Conservation (phyloP, 306 rosid species). For the Quillaja saponaria region DNA sequence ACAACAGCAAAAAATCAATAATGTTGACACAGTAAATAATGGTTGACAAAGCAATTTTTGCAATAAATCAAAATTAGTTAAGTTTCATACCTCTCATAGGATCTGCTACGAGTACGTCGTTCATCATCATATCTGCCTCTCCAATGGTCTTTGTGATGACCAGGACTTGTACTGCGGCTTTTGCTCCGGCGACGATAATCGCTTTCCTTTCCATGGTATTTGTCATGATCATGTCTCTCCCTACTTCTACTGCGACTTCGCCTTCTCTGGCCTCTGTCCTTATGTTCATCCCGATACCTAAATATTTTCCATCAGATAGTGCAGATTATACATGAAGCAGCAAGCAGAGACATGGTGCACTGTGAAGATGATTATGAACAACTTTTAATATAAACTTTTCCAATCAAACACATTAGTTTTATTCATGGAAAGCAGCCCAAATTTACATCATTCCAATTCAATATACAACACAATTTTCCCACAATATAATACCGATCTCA, state of each 20-base stretch:
- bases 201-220: constrained; percentile 50
- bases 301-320: constrained; percentile 18
- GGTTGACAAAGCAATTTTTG: too few relatives aligned
- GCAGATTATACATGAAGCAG: not conserved
- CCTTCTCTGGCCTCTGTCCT: constrained; percentile 53
- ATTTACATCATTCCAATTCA: not conserved
- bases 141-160: constrained; percentile 40
- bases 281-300: constrained; percentile 62
- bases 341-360: not conserved
- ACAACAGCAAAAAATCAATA: constrained; percentile 30
- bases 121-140: constrained; percentile 61
- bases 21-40: constrained; percentile 9
- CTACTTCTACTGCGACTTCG: constrained; percentile 72
- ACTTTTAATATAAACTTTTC: not conserved
- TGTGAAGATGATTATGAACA: not conserved
- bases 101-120: constrained; percentile 51
- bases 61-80: not conserved
- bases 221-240: constrained; percentile 62
- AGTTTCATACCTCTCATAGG: constrained; percentile 51
- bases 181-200: constrained; percentile 54
- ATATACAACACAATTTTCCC: not conserved
- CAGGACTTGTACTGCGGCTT: constrained; percentile 67
- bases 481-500: too few relatives aligned
- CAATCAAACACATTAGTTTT: not conserved
- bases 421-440: not conserved